These are phyloP conservation scores for Coemansia sp. DNA, from an alignment of 371 early-diverging fungal species.

Conservation along the genomic window DNA sequence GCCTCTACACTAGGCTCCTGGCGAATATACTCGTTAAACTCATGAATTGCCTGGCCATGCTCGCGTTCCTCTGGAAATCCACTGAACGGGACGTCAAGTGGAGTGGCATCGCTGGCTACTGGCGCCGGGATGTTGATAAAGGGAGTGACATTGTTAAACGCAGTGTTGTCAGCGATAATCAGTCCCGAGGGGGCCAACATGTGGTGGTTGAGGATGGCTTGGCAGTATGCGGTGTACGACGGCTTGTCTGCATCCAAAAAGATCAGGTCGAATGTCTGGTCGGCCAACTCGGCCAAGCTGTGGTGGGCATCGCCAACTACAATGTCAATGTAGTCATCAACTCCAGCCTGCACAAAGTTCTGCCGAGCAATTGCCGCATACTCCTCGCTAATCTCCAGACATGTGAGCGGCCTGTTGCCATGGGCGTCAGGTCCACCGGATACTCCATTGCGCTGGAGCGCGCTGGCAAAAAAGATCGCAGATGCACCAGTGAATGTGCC, in stretches of 20 bases:
- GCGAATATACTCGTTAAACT: slow-evolving; percentile 65
- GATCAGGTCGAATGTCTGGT: slow-evolving; percentile 38
- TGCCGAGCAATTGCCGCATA: slow-evolving; percentile 22
- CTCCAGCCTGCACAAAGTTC: slow-evolving; percentile 25
- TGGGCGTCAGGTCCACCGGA: slow-evolving; percentile 6
- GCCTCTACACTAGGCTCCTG: slow-evolving; percentile 62
- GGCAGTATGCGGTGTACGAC: slow-evolving; percentile 40
- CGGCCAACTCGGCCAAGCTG: slow-evolving; percentile 23
- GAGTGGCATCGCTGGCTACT: slow-evolving; percentile 9
- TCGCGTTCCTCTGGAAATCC: too few species aligned
- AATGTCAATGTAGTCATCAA: slow-evolving; percentile 26
- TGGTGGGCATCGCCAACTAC: slow-evolving; percentile 29
- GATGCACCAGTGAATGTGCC: slow-evolving; percentile 38
- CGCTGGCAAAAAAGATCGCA: slow-evolving; percentile 36
- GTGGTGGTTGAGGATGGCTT: slow-evolving; percentile 23
- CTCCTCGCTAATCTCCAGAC: slow-evolving; percentile 30
- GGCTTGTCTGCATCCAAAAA: slow-evolving; percentile 50
- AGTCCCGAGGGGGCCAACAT: slow-evolving; percentile 34
- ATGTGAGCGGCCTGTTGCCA: slow-evolving; percentile 15
- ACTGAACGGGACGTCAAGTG: slow-evolving; percentile 16
- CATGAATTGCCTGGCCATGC: slow-evolving; percentile 47
- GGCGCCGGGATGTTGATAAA: slow-evolving; percentile 13
- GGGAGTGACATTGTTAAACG: slow-evolving; percentile 23
- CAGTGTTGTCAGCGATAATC: slow-evolving; percentile 47
- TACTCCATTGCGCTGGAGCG: slow-evolving; percentile 36